A percentile compares a stretch with the other conserved stretches of the same genome.
phyloP scores from a whole-genome alignment of 768 basidiomycete species.

The Candolleomyces efflorescens region DNA sequence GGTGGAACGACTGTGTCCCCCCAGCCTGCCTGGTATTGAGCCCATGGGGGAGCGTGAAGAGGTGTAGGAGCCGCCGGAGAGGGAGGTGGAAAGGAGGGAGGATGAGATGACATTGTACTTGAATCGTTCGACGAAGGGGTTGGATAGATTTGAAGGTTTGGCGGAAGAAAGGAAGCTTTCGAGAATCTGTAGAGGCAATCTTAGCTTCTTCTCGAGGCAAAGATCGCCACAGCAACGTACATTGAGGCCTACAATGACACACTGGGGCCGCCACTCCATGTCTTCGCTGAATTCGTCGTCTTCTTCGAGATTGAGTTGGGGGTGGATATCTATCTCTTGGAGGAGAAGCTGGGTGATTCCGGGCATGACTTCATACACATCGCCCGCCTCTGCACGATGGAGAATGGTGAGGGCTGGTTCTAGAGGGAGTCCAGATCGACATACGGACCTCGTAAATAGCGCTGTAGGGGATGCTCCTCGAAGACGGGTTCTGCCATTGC shows the following conservation, averaged over 20 bases:
- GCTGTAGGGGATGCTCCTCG: constrained; percentile 71
- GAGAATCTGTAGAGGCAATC: constrained; percentile 28
- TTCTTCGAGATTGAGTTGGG: constrained; percentile 14
- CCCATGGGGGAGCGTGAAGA: constrained; percentile 24
- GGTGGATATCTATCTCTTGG: constrained; percentile 32
- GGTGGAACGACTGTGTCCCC: constrained; percentile 37
- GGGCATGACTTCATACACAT: constrained; percentile 49
- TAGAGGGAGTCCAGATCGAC: background rate
- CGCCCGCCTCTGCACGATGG: constrained; percentile 49
- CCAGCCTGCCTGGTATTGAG: constrained; percentile 45
- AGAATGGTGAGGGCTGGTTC: constrained; percentile 3
- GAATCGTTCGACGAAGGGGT: constrained; percentile 70
- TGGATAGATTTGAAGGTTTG: constrained; percentile 30
- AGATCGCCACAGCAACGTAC: constrained; percentile 21
- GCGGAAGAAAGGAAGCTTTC: constrained; percentile 32
- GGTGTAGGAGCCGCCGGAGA: constrained; percentile 25
- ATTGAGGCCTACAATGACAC: constrained; percentile 32
- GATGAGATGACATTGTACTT: constrained; percentile 84
- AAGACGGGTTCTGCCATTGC: constrained; percentile 76
- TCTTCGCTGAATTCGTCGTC: constrained; percentile 22
- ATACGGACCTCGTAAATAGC: constrained; percentile 61
- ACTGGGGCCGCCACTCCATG: constrained; percentile 34
- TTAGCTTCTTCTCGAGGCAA: background rate
- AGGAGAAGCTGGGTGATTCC: constrained; percentile 42
- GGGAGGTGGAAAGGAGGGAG: constrained; percentile 59